A percentile compares a stretch with the other conserved stretches of the same genome.
These are phyloP conservation scores for Gleditsia sinensis DNA, from an alignment of 306 rosid genomes.

Conservation along the genomic window DNA sequence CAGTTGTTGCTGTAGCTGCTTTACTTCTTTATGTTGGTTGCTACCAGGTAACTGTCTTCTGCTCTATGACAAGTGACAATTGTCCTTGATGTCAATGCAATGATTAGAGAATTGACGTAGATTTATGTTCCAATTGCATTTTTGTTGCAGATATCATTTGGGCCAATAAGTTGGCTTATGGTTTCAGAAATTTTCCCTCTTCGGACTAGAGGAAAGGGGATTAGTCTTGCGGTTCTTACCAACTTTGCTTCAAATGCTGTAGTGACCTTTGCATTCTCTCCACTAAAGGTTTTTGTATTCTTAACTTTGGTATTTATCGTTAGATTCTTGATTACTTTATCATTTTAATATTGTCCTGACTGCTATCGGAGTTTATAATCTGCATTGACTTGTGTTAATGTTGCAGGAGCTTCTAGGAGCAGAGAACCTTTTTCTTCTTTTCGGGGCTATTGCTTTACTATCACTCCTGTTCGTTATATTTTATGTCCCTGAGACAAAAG, in stretches of 20 bases:
- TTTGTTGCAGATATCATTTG: conserved; percentile 88
- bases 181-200: conserved; percentile 92
- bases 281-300: conserved; percentile 63
- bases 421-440: conserved; percentile 91
- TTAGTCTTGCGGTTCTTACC: conserved; percentile 93
- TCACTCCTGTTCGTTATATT: conserved; percentile 68
- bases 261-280: conserved; percentile 89
- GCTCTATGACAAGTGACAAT: conserved; percentile 1
- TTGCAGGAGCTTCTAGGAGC: conserved; percentile 91
- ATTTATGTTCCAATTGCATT: conserved; percentile 27
- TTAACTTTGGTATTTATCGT: conserved; percentile 11
- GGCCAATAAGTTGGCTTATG: conserved; percentile 99
- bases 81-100: conserved; percentile 25
- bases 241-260: conserved; percentile 91
- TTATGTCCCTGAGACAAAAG: conserved; percentile 91
- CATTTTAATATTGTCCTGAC: conserved; percentile 7
- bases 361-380: conserved; percentile 22
- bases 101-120: conserved; percentile 2
- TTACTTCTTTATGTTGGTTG: conserved; percentile 95
- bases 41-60: conserved; percentile 73
- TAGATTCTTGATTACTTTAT: conserved; percentile 10
- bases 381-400: conserved; percentile 25
- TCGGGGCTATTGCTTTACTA: conserved; percentile 74
- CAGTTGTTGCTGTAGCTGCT: conserved; percentile 83
- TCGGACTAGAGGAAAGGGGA: conserved; percentile 93